A percentile compares a stretch with the other conserved stretches of the same genome.
Conservation (phyloP, 225 moss, liverwort and hornwort genomes). For the Neckera pumila region DNA sequence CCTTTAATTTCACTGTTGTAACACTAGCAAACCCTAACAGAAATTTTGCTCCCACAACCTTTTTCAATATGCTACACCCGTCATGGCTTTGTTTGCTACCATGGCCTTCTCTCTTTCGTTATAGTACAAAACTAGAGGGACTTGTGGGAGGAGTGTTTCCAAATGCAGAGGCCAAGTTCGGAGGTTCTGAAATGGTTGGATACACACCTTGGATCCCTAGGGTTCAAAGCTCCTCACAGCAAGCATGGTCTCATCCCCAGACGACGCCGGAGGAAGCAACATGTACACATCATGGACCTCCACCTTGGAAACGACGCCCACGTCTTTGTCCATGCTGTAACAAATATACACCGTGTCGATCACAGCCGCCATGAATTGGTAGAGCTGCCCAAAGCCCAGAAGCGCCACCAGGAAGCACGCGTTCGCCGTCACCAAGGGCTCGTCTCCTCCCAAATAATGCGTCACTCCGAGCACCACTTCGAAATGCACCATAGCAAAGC, state of each 20-base stretch:
- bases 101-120: neutral
- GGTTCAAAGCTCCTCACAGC: constrained; percentile 12
- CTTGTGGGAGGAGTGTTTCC: neutral
- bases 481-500: constrained; percentile 25
- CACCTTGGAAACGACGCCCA: constrained; percentile 41
- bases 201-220: neutral
- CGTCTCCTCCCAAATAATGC: neutral
- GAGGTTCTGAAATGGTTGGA: neutral
- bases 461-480: constrained; percentile 16
- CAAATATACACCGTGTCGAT: constrained; percentile 83
- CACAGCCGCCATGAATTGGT: constrained; percentile 20
- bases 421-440: neutral
- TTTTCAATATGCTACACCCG: neutral
- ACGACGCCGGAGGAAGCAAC: constrained; percentile 37
- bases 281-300: constrained; percentile 80
- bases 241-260: constrained; percentile 21
- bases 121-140: neutral
- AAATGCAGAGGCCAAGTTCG: neutral
- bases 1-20: neutral
- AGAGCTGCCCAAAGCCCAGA: constrained; percentile 20
- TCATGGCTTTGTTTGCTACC: neutral
- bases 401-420: constrained; percentile 13
- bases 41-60: neutral
- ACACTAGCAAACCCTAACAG: neutral
- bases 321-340: constrained; percentile 81